Percentiles rank a stretch among this genome's conserved stretches.
Conservation (phyloP, 225 moss, liverwort and hornwort species). For the Polytrichum commune region DNA sequence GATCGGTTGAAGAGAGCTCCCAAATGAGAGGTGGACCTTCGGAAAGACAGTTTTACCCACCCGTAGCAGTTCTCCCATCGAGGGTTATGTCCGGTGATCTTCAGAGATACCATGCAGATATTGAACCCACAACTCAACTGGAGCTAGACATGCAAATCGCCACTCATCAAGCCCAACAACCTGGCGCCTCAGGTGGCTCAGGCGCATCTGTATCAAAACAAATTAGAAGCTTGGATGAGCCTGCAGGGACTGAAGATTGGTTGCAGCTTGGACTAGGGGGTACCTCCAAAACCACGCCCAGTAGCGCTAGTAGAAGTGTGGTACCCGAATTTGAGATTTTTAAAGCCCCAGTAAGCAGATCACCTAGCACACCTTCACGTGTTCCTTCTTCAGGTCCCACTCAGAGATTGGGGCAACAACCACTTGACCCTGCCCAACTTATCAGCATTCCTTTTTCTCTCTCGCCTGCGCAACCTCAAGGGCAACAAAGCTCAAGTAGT, state of each 20-base stretch:
- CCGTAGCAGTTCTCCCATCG: not conserved
- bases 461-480: not conserved
- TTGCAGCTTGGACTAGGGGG: slow-evolving; percentile 1
- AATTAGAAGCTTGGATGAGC: not conserved
- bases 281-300: not conserved
- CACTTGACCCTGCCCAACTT: not conserved
- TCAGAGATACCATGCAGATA: not conserved
- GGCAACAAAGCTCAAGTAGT: not conserved
- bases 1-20: not conserved
- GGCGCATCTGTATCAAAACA: not conserved
- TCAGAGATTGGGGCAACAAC: not conserved
- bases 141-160: slow-evolving; percentile 2
- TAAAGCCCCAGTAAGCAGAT: slow-evolving; percentile 5
- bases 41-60: slow-evolving; percentile 10
- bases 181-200: not conserved
- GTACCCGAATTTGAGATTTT: slow-evolving; percentile 3
- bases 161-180: not conserved
- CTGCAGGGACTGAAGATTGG: not conserved
- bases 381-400: not conserved
- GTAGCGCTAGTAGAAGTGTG: not conserved
- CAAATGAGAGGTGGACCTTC: not conserved
- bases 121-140: not conserved
- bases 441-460: not conserved
- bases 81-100: not conserved
- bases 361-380: slow-evolving; percentile 5